These are phyloP conservation scores for Chaetothyriales sp. DNA, from an alignment of 2,329 filamentous ascomycete species.

Conservation along the genomic window DNA sequence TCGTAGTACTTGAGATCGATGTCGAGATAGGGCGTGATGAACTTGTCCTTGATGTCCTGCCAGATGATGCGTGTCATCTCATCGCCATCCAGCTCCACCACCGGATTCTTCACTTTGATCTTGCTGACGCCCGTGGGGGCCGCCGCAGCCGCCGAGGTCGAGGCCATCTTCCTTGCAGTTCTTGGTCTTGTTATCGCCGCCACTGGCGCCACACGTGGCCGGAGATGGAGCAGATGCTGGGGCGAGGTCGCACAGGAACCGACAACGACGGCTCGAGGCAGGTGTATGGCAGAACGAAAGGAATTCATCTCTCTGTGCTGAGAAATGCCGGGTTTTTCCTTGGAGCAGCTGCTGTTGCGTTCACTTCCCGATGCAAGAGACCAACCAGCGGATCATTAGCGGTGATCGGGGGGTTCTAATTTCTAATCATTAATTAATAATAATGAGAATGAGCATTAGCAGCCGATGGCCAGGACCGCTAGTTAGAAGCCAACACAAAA, in stretches of 20 bases:
- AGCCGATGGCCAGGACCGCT: not conserved
- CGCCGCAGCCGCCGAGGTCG: not conserved
- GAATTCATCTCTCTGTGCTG: not conserved
- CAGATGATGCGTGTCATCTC: constrained; percentile 99
- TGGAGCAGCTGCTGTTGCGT: not conserved
- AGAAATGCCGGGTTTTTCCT: not conserved
- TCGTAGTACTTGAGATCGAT: constrained; percentile 98
- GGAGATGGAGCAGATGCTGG: not conserved
- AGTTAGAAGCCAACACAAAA: not conserved
- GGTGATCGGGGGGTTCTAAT: not conserved
- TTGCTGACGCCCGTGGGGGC: constrained; percentile 38
- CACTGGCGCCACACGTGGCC: not conserved
- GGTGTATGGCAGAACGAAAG: not conserved
- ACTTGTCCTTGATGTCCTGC: constrained; percentile 96
- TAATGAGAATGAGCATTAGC: no score
- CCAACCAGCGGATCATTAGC: not conserved
- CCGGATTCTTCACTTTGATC: constrained; percentile 98
- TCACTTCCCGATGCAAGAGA: not conserved
- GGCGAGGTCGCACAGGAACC: not conserved
- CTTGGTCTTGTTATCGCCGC: not conserved
- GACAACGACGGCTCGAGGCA: not conserved
- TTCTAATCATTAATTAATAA: not conserved
- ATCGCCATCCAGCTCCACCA: constrained; percentile 90
- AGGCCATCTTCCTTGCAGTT: constrained; percentile 9
- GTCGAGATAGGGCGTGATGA: constrained; percentile 55